Percentiles rank a stretch among this genome's conserved stretches.
Evolutionary conservation across 768 basidiomycete genomes (phyloP).

Genomic region (Suillus spraguei): DNA sequence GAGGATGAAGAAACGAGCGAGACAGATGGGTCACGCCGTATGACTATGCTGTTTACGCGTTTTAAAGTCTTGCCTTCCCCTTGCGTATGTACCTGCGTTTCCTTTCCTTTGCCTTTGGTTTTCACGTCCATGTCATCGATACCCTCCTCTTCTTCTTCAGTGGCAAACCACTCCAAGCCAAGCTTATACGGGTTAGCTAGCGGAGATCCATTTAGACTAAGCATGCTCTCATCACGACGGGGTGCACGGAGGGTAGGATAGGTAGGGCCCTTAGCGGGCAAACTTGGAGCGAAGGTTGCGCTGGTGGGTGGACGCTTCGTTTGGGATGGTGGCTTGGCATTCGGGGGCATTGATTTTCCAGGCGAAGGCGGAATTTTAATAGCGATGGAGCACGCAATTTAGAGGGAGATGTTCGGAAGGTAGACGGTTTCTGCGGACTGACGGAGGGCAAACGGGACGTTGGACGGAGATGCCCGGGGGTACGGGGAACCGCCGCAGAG

Average conservation of each 20-base stretch:
- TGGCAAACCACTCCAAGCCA: constrained; percentile 60
- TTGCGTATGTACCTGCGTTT: constrained; percentile 21
- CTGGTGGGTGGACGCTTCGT: constrained; percentile 52
- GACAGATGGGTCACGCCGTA: constrained; percentile 58
- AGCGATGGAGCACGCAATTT: constrained; percentile 53
- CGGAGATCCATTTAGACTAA: constrained; percentile 83
- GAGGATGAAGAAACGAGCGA: constrained; percentile 38
- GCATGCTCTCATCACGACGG: constrained; percentile 73
- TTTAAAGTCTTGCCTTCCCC: constrained; percentile 20
- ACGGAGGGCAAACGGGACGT: constrained; percentile 35
- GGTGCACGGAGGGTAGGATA: constrained; percentile 62
- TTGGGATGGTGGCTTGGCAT: constrained; percentile 24
- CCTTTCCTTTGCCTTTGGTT: constrained; percentile 29
- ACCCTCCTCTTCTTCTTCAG: constrained; percentile 36
- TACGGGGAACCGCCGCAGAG: constrained; percentile 18
- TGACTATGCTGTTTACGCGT: constrained; percentile 62
- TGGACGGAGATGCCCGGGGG: constrained; percentile 20
- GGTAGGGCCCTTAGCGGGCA: constrained; percentile 41
- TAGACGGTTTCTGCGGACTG: constrained; percentile 37
- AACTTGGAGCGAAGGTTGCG: constrained; percentile 71
- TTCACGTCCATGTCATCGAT: constrained; percentile 25
- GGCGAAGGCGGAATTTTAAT: constrained; percentile 40
- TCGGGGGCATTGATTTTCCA: constrained; percentile 21
- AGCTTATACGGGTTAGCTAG: constrained; percentile 77
- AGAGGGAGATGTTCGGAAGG: constrained; percentile 26